These are phyloP conservation scores for Acanthamoeba sp. DNA, from an alignment of 208 protist species.

Conservation along the genomic window DNA sequence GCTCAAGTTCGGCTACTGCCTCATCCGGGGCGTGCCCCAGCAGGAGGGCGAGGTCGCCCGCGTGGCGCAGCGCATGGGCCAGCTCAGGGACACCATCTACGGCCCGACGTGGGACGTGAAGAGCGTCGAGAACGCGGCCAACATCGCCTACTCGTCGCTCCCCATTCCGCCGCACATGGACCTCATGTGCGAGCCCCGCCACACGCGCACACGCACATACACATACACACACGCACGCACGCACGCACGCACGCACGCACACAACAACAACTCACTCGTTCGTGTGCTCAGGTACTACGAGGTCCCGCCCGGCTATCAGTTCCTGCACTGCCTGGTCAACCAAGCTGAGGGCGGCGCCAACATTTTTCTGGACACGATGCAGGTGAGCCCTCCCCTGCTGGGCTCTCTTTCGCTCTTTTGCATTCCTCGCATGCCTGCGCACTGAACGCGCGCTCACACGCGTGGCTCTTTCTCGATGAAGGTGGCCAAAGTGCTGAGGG, in stretches of 20 bases:
- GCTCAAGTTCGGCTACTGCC: conserved; percentile 42
- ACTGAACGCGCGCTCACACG: too few species aligned
- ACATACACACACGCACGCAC: too few species aligned
- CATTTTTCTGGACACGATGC: conserved; percentile 70
- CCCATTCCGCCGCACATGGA: conserved; percentile 74
- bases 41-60: conserved; percentile 28
- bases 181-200: conserved; percentile 67
- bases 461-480: background rate
- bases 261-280: background rate
- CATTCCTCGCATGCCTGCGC: background rate
- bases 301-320: conserved; percentile 71
- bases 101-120: conserved; percentile 73
- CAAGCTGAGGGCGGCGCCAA: conserved; percentile 65
- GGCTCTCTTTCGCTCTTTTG: background rate
- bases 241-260: too few species aligned
- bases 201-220: too few species aligned
- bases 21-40: conserved; percentile 4
- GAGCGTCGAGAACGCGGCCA: conserved; percentile 67
- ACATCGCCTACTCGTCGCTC: conserved; percentile 74
- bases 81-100: conserved; percentile 75
- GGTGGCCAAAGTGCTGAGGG: conserved; percentile 45
- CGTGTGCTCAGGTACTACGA: conserved; percentile 70
- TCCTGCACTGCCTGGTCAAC: conserved; percentile 75
- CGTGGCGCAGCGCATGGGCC: conserved; percentile 43
- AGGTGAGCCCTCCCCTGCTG: background rate